phyloP scores from a whole-genome alignment of 2,329 filamentous ascomycete genomes.

The Sarocladiaceae sp. region DNA sequence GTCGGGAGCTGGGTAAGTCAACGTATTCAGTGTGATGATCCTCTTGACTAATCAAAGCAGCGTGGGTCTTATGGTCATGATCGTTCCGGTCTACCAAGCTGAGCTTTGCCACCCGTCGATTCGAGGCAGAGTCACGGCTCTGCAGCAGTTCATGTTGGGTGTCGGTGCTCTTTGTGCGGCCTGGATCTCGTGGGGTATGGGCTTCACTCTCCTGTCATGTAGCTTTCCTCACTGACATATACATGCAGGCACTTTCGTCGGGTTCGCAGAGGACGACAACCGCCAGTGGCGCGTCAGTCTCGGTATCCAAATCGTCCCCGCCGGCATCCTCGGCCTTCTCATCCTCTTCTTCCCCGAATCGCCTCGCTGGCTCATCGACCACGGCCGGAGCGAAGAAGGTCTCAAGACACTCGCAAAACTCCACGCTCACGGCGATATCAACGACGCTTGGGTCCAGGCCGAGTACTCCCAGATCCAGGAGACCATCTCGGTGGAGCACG shows the following conservation, averaged over 20 bases:
- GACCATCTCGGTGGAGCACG: slow-evolving; percentile 57
- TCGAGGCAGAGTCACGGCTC: slow-evolving; percentile 64
- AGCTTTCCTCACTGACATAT: too few species aligned
- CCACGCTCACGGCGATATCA: slow-evolving; percentile 60
- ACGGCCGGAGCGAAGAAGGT: slow-evolving; percentile 58
- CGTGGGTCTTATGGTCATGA: slow-evolving; percentile 35
- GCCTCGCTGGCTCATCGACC: slow-evolving; percentile 69
- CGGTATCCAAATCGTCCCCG: slow-evolving; percentile 66
- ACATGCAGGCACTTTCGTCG: slow-evolving; percentile 25
- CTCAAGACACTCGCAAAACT: slow-evolving; percentile 61
- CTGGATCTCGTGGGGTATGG: slow-evolving; percentile 56
- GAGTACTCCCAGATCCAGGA: slow-evolving; percentile 68
- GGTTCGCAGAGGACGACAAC: slow-evolving; percentile 21
- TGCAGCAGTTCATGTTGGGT: slow-evolving; percentile 80
- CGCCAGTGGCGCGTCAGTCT: slow-evolving; percentile 37
- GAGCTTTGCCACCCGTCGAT: slow-evolving; percentile 75
- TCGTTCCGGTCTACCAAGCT: slow-evolving; percentile 62
- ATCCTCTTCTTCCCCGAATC: slow-evolving; percentile 68
- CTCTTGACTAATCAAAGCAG: slow-evolving; percentile 21
- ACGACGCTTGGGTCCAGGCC: slow-evolving; percentile 63
- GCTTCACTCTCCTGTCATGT: too few species aligned
- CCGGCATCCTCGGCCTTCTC: slow-evolving; percentile 54
- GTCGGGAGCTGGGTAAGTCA: slow-evolving; percentile 50
- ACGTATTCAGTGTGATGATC: background rate
- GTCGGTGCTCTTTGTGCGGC: slow-evolving; percentile 66